phyloP scores from a whole-genome alignment of 305 asterid species.

The Fraxinus baroniana region DNA sequence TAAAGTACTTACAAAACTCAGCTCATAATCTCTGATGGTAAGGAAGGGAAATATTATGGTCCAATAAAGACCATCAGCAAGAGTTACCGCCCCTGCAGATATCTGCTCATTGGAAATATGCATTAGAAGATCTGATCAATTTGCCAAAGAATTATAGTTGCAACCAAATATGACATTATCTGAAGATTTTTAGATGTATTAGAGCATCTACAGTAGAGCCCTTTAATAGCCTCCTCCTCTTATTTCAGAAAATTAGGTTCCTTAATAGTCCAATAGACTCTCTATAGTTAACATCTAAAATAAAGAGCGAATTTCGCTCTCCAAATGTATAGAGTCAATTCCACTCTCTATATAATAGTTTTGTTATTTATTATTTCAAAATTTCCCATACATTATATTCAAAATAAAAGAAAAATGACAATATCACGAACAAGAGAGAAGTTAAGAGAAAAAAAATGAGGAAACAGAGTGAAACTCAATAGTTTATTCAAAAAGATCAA shows the following conservation, averaged over 20 bases:
- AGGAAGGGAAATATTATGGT: constrained; percentile 72
- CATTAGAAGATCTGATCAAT: constrained; percentile 10
- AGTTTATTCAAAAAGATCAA: background rate
- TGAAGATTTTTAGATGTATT: background rate
- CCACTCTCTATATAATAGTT: background rate
- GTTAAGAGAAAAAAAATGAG: background rate
- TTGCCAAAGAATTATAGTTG: background rate
- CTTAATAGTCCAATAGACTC: background rate
- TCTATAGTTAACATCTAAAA: background rate
- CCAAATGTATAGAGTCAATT: background rate
- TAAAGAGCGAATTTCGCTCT: background rate
- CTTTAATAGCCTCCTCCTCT: background rate
- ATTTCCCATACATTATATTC: background rate
- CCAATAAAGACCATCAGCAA: constrained; percentile 85
- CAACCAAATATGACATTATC: constrained; percentile 10
- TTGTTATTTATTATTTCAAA: background rate
- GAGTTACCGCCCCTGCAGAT: constrained; percentile 86
- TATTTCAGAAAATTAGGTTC: background rate
- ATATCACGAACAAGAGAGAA: background rate
- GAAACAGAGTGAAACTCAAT: background rate
- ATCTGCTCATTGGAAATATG: constrained; percentile 49
- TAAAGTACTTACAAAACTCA: constrained; percentile 68
- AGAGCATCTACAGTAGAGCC: background rate
- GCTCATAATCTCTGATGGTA: constrained; percentile 65
- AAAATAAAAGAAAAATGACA: background rate